Evolutionary conservation across 306 rosid genomes (phyloP).

Genomic region (Vigna mungo): DNA sequence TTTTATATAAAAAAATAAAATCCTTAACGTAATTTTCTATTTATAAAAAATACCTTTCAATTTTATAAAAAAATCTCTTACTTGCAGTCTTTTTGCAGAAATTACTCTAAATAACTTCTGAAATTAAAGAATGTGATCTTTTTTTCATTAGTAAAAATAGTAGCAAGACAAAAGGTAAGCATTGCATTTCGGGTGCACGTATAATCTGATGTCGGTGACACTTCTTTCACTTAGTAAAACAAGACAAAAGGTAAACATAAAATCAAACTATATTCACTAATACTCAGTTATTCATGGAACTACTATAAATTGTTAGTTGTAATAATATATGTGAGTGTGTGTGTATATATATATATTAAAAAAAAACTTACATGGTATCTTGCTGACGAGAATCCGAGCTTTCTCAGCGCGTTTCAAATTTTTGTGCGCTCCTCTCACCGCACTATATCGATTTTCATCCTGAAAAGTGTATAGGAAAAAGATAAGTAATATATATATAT

Average conservation of each 20-base stretch:
- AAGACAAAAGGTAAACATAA: constrained; percentile 19
- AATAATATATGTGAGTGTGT: not conserved
- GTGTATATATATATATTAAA: no score
- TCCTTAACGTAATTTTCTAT: no score
- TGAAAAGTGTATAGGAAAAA: constrained; percentile 38
- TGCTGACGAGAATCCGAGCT: constrained; percentile 75
- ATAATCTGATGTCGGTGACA: not conserved
- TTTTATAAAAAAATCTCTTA: no score
- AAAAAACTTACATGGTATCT: constrained; percentile 76
- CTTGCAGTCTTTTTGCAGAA: no score
- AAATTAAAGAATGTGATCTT: no score
- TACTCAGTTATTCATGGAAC: not conserved
- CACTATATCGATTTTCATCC: constrained; percentile 93
- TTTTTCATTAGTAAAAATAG: no score
- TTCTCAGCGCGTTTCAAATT: constrained; percentile 94
- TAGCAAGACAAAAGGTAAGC: no score
- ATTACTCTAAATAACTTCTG: no score
- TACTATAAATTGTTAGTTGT: not conserved
- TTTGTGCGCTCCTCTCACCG: constrained; percentile 94
- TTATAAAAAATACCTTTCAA: no score
- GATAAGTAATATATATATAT: not conserved
- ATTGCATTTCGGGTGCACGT: not conserved
- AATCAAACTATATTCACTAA: not conserved
- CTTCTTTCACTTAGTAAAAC: constrained; percentile 30
- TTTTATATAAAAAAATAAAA: no score